phyloP scores from a whole-genome alignment of 768 basidiomycete genomes.

The Agaricus subrufescens region DNA sequence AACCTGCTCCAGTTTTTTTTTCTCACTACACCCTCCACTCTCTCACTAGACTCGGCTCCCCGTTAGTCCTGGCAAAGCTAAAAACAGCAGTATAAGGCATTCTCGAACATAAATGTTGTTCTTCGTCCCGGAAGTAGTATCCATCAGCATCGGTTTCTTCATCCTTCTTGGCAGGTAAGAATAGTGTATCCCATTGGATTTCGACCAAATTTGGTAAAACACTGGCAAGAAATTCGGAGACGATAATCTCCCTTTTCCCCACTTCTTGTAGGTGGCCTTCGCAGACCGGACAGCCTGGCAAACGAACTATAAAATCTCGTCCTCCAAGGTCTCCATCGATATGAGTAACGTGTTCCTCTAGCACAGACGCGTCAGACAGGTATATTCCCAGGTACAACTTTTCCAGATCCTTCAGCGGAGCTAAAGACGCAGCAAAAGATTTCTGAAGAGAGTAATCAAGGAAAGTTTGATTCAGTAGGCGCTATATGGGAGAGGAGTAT shows the following conservation, averaged over 20 bases:
- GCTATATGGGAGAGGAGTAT: constrained; percentile 1
- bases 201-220: neutral
- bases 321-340: constrained; percentile 23
- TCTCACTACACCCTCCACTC: neutral
- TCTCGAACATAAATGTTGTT: neutral
- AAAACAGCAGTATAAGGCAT: neutral
- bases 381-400: constrained; percentile 59
- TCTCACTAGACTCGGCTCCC: too few relatives aligned
- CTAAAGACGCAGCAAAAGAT: constrained; percentile 38
- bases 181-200: constrained; percentile 4
- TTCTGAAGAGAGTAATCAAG: constrained; percentile 24
- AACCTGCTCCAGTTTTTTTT: neutral
- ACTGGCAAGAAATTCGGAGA: neutral
- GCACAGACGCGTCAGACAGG: constrained; percentile 49
- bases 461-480: neutral
- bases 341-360: constrained; percentile 45
- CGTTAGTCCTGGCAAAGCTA: neutral
- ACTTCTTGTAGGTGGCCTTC: constrained; percentile 15
- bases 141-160: neutral
- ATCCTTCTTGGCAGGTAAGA: neutral
- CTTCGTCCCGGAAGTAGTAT: neutral
- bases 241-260: constrained; percentile 12
- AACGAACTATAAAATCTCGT: constrained; percentile 20
- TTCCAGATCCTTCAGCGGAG: constrained; percentile 40
- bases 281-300: constrained; percentile 33